A percentile compares a stretch with the other conserved stretches of the same genome.
phyloP scores from a whole-genome alignment of 78 protist genomes.

The Emiliania huxleyi region DNA sequence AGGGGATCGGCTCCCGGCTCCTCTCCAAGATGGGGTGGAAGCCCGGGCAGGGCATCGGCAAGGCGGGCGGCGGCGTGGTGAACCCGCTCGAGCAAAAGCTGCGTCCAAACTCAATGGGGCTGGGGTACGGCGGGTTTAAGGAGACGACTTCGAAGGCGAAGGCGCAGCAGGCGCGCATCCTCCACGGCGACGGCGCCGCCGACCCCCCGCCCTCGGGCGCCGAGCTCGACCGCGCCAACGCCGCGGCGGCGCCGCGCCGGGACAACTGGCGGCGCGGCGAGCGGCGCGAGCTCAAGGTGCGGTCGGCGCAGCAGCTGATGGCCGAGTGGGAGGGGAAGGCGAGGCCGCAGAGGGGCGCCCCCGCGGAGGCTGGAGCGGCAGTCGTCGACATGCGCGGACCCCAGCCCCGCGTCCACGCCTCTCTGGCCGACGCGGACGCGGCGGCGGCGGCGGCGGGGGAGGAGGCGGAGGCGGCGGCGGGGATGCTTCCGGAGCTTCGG shows the following conservation, averaged over 20 bases:
- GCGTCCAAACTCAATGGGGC: not conserved
- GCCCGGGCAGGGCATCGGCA: not conserved
- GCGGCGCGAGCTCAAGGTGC: not conserved
- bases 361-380: not conserved
- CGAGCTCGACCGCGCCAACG: not conserved
- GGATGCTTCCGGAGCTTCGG: not conserved
- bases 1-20: not conserved
- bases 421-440: not conserved
- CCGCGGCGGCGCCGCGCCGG: not conserved
- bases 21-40: not conserved
- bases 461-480: not conserved
- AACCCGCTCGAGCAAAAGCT: not conserved
- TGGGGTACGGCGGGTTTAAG: not conserved
- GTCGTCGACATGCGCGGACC: conserved; percentile 10
- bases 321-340: not conserved
- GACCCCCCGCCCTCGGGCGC: no score
- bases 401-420: not conserved
- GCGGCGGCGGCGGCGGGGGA: not conserved
- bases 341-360: no score
- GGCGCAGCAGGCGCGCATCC: not conserved
- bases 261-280: not conserved
- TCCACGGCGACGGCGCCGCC: not conserved
- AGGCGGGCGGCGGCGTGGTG: not conserved
- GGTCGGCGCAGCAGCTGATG: not conserved
- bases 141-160: not conserved